Conservation (phyloP, 805 yeast genomes). For the Kuraishia borneana region DNA sequence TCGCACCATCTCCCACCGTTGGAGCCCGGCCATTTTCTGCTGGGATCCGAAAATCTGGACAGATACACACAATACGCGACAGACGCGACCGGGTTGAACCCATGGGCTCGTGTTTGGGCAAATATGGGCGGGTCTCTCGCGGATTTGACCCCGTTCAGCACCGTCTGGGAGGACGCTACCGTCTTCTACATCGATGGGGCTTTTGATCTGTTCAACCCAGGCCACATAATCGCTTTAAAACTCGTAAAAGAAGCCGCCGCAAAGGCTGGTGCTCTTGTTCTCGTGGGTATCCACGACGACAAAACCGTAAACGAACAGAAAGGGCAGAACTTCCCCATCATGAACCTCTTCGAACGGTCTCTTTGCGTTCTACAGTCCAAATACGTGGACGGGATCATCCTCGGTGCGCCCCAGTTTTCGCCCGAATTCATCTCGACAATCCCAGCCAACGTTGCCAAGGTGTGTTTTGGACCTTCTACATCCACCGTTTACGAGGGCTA, state of each 20-base stretch:
- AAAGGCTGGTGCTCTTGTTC: constrained; percentile 29
- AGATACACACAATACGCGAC: constrained; percentile 48
- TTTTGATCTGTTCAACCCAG: constrained; percentile 89
- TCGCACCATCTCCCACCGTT: constrained; percentile 36
- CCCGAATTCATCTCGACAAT: constrained; percentile 25
- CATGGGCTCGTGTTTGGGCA: no score
- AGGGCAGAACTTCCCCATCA: constrained; percentile 66
- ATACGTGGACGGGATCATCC: constrained; percentile 68
- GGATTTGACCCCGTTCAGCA: constrained; percentile 21
- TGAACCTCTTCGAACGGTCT: constrained; percentile 80
- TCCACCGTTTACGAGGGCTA: constrained; percentile 15
- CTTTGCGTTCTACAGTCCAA: constrained; percentile 82
- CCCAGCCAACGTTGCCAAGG: constrained; percentile 23
- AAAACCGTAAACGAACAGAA: constrained; percentile 38
- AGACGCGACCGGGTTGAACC: constrained; percentile 44
- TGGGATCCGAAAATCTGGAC: constrained; percentile 22
- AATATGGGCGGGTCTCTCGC: constrained; percentile 66
- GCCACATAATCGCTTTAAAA: constrained; percentile 70
- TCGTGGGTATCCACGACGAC: constrained; percentile 64
- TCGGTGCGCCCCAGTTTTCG: constrained; percentile 52
- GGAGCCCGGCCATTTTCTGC: constrained; percentile 10
- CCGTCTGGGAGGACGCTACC: constrained; percentile 23
- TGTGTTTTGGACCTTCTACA: constrained; percentile 51
- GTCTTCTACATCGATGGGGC: constrained; percentile 65
- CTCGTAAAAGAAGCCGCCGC: constrained; percentile 29